phyloP scores from a whole-genome alignment of 2,329 filamentous ascomycete genomes.

The Trichoderma gracile region DNA sequence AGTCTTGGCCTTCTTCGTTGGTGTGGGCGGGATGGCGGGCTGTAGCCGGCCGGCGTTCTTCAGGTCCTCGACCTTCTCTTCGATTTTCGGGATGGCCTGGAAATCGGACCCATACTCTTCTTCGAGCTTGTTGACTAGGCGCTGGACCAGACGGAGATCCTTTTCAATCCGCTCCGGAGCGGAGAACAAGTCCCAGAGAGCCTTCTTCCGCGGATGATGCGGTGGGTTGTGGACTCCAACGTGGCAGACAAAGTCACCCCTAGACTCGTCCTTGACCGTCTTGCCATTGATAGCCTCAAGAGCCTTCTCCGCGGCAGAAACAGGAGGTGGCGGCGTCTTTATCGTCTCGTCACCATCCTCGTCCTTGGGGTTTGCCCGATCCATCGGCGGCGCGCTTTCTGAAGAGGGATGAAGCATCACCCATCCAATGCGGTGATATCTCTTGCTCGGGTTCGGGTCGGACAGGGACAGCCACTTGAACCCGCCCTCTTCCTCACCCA shows the following conservation, averaged over 20 bases:
- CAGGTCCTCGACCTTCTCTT: constrained; percentile 82
- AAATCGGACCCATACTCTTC: constrained; percentile 75
- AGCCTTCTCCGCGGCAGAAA: constrained; percentile 76
- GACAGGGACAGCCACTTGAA: constrained; percentile 96
- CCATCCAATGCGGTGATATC: constrained; percentile 97
- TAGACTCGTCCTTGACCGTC: constrained; percentile 89
- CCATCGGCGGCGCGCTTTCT: constrained; percentile 64
- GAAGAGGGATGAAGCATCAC: constrained; percentile 87
- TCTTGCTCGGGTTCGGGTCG: constrained; percentile 94
- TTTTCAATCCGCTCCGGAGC: constrained; percentile 90
- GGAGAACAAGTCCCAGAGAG: constrained; percentile 94
- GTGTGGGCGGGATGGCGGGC: constrained; percentile 56
- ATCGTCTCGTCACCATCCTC: constrained; percentile 62
- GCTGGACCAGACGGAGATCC: constrained; percentile 79
- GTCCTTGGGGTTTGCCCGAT: constrained; percentile 72
- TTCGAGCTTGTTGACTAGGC: constrained; percentile 82
- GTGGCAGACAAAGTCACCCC: constrained; percentile 96
- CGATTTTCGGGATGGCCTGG: constrained; percentile 77
- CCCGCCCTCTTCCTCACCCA: constrained; percentile 86
- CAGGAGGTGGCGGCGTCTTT: constrained; percentile 51
- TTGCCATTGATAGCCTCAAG: constrained; percentile 96
- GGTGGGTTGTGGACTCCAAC: constrained; percentile 94
- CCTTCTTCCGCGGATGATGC: constrained; percentile 84
- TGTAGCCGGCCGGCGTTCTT: constrained; percentile 75
- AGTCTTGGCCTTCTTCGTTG: constrained; percentile 59